phyloP scores from a whole-genome alignment of 2,329 filamentous ascomycete species.

The Pseudogymnoascus sp. region DNA sequence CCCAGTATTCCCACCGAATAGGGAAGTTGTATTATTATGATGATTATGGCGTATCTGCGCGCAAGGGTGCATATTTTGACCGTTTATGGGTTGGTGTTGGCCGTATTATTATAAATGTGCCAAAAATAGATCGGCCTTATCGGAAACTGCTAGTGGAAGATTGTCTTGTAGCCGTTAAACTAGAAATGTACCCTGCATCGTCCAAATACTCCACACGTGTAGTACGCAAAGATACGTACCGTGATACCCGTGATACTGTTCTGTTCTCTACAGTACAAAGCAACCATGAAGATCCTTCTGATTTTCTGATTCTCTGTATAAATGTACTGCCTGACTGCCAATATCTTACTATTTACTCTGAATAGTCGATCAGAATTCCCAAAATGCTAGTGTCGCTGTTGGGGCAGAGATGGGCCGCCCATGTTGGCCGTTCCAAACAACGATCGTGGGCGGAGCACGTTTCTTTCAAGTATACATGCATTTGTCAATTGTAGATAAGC shows the following conservation, averaged over 20 bases:
- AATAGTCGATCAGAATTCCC: background rate
- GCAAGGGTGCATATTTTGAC: slow-evolving; percentile 5
- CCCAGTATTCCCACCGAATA: background rate
- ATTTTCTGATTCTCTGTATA: background rate
- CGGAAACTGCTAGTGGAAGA: background rate
- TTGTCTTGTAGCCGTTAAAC: slow-evolving; percentile 2
- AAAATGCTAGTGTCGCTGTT: background rate
- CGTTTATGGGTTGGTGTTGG: background rate
- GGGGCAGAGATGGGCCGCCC: background rate
- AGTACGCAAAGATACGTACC: background rate
- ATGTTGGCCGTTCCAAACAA: background rate
- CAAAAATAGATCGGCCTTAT: slow-evolving; percentile 2
- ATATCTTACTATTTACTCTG: background rate
- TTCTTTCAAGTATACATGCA: background rate
- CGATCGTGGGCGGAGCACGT: background rate
- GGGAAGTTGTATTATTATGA: slow-evolving; percentile 7
- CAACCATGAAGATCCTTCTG: background rate
- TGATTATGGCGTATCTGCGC: slow-evolving; percentile 7
- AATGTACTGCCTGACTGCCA: background rate
- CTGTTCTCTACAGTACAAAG: background rate
- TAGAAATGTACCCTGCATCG: background rate
- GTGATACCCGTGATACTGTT: background rate
- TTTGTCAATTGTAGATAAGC: background rate
- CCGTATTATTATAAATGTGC: slow-evolving; percentile 5
- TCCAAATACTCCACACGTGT: background rate